Percentiles rank a stretch among this genome's conserved stretches.
Evolutionary conservation across 129 eudicot species (phyloP).

Genomic region (Daucus carota): DNA sequence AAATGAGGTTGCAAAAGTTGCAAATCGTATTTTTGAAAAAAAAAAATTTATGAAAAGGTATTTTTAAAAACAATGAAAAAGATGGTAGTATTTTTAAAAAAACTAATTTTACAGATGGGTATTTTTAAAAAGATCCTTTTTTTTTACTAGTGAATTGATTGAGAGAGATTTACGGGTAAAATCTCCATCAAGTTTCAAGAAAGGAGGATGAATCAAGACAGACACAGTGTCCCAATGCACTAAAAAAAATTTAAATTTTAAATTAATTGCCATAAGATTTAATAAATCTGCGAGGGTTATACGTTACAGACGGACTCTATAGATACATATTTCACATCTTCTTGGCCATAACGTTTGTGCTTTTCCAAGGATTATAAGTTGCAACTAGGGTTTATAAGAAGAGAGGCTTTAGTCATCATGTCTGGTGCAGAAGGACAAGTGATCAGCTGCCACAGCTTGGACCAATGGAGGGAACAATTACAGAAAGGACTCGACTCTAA

Average conservation of each 20-base stretch:
- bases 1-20: too few relatives aligned
- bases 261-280: too few relatives aligned
- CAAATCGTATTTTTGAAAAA: too few relatives aligned
- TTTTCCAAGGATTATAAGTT: not conserved
- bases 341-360: not conserved
- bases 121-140: too few relatives aligned
- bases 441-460: not conserved
- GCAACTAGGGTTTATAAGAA: not conserved
- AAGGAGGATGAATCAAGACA: not conserved
- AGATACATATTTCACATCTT: not conserved
- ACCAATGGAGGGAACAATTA: not conserved
- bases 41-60: too few relatives aligned
- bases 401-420: not conserved
- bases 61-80: too few relatives aligned
- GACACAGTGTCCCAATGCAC: not conserved
- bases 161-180: too few relatives aligned
- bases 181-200: too few relatives aligned
- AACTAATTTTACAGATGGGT: too few relatives aligned
- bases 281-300: not conserved
- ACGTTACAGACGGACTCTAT: not conserved
- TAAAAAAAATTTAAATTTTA: too few relatives aligned
- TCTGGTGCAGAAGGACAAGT: not conserved
- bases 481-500: not conserved
- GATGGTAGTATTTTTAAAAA: too few relatives aligned
- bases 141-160: too few relatives aligned